These are phyloP conservation scores for Malbranchea cinnamomea DNA, from an alignment of 2,329 filamentous ascomycete genomes.

Conservation along the genomic window DNA sequence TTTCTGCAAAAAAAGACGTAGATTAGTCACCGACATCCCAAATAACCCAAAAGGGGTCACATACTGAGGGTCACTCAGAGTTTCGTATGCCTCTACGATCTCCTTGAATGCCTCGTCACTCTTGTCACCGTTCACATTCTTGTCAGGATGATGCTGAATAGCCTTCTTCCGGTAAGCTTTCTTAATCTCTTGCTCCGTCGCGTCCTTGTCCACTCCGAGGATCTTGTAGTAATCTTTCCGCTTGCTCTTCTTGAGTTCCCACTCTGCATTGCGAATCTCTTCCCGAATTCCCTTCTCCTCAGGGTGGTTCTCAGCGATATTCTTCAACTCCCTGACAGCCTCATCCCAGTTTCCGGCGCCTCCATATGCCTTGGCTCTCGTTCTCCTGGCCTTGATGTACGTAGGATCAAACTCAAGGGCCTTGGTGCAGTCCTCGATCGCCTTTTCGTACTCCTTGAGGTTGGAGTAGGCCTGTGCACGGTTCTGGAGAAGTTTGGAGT, in stretches of 20 bases:
- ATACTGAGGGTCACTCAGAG: slow-evolving; percentile 81
- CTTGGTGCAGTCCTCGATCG: slow-evolving; percentile 72
- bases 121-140: slow-evolving; percentile 71
- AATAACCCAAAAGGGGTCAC: slow-evolving; percentile 21
- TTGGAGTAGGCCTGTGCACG: slow-evolving; percentile 65
- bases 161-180: slow-evolving; percentile 92
- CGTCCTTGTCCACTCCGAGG: slow-evolving; percentile 72
- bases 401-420: slow-evolving; percentile 68
- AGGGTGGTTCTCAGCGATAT: slow-evolving; percentile 67
- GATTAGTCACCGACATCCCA: slow-evolving; percentile 1
- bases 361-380: slow-evolving; percentile 79
- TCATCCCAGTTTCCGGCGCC: slow-evolving; percentile 84
- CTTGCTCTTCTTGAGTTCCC: slow-evolving; percentile 94
- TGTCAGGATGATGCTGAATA: slow-evolving; percentile 90
- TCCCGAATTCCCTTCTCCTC: slow-evolving; percentile 64
- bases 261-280: slow-evolving; percentile 77
- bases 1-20: slow-evolving; percentile 41
- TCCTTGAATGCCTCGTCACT: slow-evolving; percentile 93
- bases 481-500: slow-evolving; percentile 90
- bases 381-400: slow-evolving; percentile 85
- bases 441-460: slow-evolving; percentile 68
- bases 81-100: slow-evolving; percentile 93
- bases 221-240: slow-evolving; percentile 99
- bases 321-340: slow-evolving; percentile 76
- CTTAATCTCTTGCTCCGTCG: slow-evolving; percentile 75